A percentile compares a stretch with the other conserved stretches of the same genome.
Conservation (phyloP, 441 rosid genomes). For the Arabidopsis lyrata region DNA sequence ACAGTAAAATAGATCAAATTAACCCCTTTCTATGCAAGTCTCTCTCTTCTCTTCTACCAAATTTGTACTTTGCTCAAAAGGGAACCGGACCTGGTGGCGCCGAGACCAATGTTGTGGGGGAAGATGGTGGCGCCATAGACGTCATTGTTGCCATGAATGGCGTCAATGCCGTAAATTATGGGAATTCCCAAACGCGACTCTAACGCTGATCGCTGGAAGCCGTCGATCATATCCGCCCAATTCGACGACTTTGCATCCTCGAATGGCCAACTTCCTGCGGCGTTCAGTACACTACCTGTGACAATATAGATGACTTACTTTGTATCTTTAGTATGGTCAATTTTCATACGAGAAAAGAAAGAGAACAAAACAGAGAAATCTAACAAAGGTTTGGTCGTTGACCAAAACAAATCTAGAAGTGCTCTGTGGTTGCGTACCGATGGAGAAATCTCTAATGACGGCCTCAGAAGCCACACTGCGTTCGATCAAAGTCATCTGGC, state of each 20-base stretch:
- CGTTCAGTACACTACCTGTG: slow-evolving; percentile 57
- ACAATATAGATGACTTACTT: neutral
- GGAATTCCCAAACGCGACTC: slow-evolving; percentile 80
- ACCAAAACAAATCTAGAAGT: slow-evolving; percentile 1
- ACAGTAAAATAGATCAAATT: neutral
- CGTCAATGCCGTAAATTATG: slow-evolving; percentile 80
- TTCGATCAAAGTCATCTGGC: slow-evolving; percentile 38
- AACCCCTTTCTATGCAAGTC: neutral
- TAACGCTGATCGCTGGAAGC: slow-evolving; percentile 77
- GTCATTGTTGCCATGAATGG: slow-evolving; percentile 81
- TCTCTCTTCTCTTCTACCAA: neutral
- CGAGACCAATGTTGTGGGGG: slow-evolving; percentile 85
- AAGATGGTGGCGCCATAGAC: slow-evolving; percentile 85
- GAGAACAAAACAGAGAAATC: neutral
- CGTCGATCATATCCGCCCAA: slow-evolving; percentile 87
- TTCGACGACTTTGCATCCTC: slow-evolving; percentile 63
- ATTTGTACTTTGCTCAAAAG: neutral
- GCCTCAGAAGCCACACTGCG: slow-evolving; percentile 15
- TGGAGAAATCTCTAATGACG: slow-evolving; percentile 24
- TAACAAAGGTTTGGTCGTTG: slow-evolving; percentile 16
- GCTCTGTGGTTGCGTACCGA: slow-evolving; percentile 15
- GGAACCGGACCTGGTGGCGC: slow-evolving; percentile 55
- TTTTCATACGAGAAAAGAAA: neutral
- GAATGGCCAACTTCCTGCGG: slow-evolving; percentile 64
- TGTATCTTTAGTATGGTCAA: neutral